phyloP scores from a whole-genome alignment of 148 eudicot species.

The Cornus florida region DNA sequence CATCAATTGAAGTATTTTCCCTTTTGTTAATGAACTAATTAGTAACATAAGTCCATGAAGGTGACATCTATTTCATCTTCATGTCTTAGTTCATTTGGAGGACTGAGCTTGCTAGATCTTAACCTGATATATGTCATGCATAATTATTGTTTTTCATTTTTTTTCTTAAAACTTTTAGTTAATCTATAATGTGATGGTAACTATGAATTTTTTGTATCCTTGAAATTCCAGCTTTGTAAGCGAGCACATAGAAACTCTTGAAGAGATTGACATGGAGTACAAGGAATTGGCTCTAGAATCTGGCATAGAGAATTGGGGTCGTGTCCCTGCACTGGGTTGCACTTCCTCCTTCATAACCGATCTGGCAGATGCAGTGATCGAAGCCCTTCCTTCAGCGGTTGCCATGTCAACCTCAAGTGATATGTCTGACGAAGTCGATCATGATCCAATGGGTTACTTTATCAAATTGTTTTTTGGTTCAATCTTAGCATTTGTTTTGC shows the following conservation, averaged over 20 bases:
- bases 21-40: neutral
- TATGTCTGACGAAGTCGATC: constrained; percentile 24
- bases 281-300: constrained; percentile 85
- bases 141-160: neutral
- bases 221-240: constrained; percentile 74
- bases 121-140: neutral
- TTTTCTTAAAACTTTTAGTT: neutral
- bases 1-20: neutral
- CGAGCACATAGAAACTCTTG: constrained; percentile 96
- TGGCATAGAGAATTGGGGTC: constrained; percentile 93
- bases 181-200: neutral
- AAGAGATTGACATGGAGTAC: constrained; percentile 99
- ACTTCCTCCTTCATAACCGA: constrained; percentile 75
- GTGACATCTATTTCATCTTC: neutral
- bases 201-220: neutral
- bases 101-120: neutral
- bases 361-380: constrained; percentile 91
- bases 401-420: constrained; percentile 35
- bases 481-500: constrained; percentile 69
- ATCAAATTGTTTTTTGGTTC: constrained; percentile 82
- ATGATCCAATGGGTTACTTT: constrained; percentile 46
- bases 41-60: neutral
- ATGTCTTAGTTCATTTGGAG: neutral
- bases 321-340: constrained; percentile 98
- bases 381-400: constrained; percentile 80